These are phyloP conservation scores for Favolaschia claudopus DNA, from an alignment of 768 basidiomycete species.

Conservation along the genomic window DNA sequence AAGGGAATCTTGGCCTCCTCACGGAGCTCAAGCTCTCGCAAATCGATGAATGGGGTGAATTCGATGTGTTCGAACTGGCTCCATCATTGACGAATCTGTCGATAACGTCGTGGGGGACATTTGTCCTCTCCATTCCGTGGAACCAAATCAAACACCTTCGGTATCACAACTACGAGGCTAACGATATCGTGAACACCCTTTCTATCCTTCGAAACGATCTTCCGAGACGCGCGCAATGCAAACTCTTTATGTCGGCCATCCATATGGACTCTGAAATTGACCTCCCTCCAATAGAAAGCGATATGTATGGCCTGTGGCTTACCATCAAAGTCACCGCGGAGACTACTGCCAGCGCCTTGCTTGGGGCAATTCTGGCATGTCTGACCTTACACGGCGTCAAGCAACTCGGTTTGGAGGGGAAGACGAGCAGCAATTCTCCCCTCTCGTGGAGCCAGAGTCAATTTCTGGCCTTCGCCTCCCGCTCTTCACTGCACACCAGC, in stretches of 20 bases:
- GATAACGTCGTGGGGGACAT: too few species aligned
- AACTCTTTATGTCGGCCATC: too few species aligned
- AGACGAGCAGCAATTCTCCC: background rate
- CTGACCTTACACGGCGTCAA: background rate
- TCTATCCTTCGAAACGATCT: too few species aligned
- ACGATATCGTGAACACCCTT: too few species aligned
- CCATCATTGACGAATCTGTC: too few species aligned
- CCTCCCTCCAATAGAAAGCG: background rate
- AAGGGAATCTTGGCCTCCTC: constrained; percentile 1
- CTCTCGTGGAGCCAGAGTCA: background rate
- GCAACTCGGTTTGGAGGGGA: too few species aligned
- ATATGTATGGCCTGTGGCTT: background rate
- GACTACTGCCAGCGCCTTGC: background rate
- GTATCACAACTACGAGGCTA: too few species aligned
- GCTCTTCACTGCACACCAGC: background rate
- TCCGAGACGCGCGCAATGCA: too few species aligned
- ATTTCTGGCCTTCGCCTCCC: constrained; percentile 3
- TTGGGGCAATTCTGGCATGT: background rate
- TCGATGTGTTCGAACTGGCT: background rate
- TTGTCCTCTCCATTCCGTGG: too few species aligned
- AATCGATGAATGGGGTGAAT: constrained; percentile 1
- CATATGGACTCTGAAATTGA: background rate
- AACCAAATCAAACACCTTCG: too few species aligned
- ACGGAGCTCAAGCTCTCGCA: background rate
- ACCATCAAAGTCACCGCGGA: background rate